phyloP scores from a whole-genome alignment of 805 yeast genomes.

The Torulaspora microellipsoides region DNA sequence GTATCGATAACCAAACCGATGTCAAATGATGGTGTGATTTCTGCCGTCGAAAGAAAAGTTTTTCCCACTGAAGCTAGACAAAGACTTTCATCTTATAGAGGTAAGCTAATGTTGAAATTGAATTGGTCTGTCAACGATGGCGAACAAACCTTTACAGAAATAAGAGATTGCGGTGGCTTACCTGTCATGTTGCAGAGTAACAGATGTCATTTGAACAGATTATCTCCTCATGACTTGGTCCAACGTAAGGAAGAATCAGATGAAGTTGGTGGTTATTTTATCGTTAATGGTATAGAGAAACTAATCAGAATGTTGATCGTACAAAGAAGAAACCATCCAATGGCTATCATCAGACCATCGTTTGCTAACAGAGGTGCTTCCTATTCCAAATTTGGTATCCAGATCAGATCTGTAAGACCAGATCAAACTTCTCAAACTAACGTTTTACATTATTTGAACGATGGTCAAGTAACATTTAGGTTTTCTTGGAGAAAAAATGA shows the following conservation, averaged over 20 bases:
- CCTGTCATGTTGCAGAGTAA: constrained; percentile 91
- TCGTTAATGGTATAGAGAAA: constrained; percentile 95
- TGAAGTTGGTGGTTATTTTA: constrained; percentile 94
- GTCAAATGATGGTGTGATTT: constrained; percentile 48
- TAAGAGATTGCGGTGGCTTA: constrained; percentile 84
- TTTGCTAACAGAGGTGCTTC: constrained; percentile 91
- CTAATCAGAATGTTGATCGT: constrained; percentile 95
- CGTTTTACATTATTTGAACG: constrained; percentile 91
- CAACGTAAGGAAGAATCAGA: constrained; percentile 82
- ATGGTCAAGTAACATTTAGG: constrained; percentile 94
- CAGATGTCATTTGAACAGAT: constrained; percentile 81
- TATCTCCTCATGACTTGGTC: constrained; percentile 81
- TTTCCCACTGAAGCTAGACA: constrained; percentile 89
- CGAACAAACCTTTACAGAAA: constrained; percentile 64
- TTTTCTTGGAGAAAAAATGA: constrained; percentile 97
- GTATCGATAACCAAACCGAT: constrained; percentile 84
- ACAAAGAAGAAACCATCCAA: constrained; percentile 95
- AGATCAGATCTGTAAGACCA: constrained; percentile 88
- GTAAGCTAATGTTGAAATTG: constrained; percentile 71
- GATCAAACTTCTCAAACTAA: constrained; percentile 98
- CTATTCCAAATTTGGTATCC: constrained; percentile 87
- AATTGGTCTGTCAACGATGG: constrained; percentile 87
- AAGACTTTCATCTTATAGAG: constrained; percentile 76
- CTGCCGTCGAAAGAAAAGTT: constrained; percentile 69
- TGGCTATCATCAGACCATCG: constrained; percentile 95